Evolutionary conservation across 1,284 basidiomycete genomes (phyloP).

Genomic region (Sporisorium reilianum): DNA sequence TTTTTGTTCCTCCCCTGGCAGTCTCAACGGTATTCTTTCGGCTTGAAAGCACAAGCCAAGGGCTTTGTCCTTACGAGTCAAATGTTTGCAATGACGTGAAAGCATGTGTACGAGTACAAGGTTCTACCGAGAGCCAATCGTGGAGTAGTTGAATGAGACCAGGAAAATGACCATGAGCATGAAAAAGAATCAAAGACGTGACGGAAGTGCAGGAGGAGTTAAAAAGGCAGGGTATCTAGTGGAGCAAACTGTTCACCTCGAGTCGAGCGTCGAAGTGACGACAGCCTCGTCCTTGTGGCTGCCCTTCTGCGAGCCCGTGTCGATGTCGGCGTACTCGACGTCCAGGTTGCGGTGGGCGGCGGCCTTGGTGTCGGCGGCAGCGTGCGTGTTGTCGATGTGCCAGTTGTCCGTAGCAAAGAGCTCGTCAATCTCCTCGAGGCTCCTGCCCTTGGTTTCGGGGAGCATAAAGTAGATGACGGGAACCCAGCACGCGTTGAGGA

Average conservation of each 20-base stretch:
- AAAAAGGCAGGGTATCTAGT: background rate
- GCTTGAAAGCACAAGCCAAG: too few species aligned
- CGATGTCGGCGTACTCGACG: conserved; percentile 33
- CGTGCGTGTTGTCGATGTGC: conserved; percentile 37
- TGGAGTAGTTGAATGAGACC: too few species aligned
- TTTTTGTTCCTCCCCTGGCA: too few species aligned
- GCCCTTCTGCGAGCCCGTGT: conserved; percentile 27
- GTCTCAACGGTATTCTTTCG: too few species aligned
- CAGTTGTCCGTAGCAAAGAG: conserved; percentile 57
- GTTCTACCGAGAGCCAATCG: background rate
- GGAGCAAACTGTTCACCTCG: conserved; percentile 4
- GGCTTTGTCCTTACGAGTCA: background rate
- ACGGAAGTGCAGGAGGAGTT: too few species aligned
- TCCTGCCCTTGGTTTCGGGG: conserved; percentile 68
- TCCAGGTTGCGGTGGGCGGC: conserved; percentile 29
- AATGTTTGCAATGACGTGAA: background rate
- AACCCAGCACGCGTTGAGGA: conserved; percentile 67
- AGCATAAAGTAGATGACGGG: conserved; percentile 67
- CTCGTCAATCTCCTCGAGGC: conserved; percentile 66
- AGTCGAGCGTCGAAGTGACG: conserved; percentile 25
- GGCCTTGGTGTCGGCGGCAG: conserved; percentile 32
- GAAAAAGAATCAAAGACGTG: background rate
- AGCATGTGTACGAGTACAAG: background rate
- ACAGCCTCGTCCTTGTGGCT: conserved; percentile 27
- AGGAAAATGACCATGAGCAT: background rate